Conservation (phyloP, 306 rosid genomes). For the Cicer yamashitae region DNA sequence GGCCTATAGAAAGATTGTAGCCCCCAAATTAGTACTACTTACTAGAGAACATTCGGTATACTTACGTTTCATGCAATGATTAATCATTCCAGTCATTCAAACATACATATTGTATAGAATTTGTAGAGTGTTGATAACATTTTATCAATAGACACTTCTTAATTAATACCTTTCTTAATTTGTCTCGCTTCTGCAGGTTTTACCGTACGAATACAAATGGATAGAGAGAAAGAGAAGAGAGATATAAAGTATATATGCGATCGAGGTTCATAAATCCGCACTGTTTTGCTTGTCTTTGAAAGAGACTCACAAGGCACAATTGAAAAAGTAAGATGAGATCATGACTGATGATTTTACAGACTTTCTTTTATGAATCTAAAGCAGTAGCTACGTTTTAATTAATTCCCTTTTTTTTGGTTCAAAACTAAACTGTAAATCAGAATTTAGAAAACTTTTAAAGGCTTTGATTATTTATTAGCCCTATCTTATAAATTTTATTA, state of each 20-base stretch:
- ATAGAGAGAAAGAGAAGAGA: conserved; percentile 38
- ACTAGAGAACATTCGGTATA: conserved; percentile 4
- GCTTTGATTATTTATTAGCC: conserved; percentile 22
- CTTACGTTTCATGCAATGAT: conserved; percentile 26
- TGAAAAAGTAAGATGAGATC: conserved; percentile 39
- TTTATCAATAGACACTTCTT: conserved; percentile 18
- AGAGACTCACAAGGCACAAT: conserved; percentile 43
- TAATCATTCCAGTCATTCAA: background rate
- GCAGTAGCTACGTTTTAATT: conserved; percentile 37
- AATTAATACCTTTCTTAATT: conserved; percentile 34
- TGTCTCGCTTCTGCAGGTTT: conserved; percentile 51
- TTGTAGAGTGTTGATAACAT: conserved; percentile 22
- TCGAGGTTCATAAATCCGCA: conserved; percentile 42
- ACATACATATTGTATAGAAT: conserved; percentile 3
- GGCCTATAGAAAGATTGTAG: background rate
- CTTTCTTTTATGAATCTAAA: conserved; percentile 15
- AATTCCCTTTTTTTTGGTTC: background rate
- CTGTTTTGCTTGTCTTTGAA: conserved; percentile 44
- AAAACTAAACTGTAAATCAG: conserved; percentile 54
- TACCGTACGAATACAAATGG: conserved; percentile 46
- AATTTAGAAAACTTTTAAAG: conserved; percentile 37
- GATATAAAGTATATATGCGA: conserved; percentile 33
- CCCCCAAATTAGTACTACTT: background rate
- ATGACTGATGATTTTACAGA: conserved; percentile 49
- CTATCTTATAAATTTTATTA: background rate